Evolutionary conservation across 2,329 filamentous ascomycete species (phyloP).

Genomic region (Trichoderma pleuroti): DNA sequence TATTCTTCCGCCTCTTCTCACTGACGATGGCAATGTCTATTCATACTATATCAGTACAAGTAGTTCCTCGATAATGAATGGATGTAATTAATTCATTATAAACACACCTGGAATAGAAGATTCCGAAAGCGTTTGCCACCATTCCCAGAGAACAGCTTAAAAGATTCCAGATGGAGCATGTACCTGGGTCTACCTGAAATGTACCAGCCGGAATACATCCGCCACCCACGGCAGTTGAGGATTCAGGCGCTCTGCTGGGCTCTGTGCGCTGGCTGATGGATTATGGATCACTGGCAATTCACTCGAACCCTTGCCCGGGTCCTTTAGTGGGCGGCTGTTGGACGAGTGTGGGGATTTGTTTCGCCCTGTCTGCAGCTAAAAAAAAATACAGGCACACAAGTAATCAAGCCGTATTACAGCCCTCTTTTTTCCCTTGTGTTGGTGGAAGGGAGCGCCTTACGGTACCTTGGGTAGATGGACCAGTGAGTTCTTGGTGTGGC

Average conservation of each 20-base stretch:
- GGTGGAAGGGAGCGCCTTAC: not conserved
- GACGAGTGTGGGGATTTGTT: not conserved
- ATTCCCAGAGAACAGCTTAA: not conserved
- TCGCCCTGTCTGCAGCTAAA: slow-evolving; percentile 8
- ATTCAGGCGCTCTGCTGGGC: not conserved
- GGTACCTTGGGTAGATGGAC: not conserved
- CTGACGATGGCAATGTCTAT: not conserved
- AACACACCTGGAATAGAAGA: not conserved
- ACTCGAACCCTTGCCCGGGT: not conserved
- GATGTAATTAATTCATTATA: not conserved
- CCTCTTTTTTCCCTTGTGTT: not conserved
- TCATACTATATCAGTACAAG: not conserved
- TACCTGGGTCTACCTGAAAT: not conserved
- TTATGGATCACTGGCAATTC: not conserved
- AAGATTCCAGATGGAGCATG: not conserved
- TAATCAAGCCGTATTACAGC: not conserved
- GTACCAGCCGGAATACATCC: not conserved
- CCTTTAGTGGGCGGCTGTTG: slow-evolving; percentile 3
- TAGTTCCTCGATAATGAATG: not conserved
- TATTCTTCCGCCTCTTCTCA: no score
- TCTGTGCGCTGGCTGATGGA: slow-evolving; percentile 7
- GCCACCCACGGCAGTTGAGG: not conserved
- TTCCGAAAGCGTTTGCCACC: not conserved
- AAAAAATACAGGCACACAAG: not conserved
- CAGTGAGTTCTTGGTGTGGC: not conserved